Evolutionary conservation across 2,329 filamentous ascomycete genomes (phyloP), one percentile per base, ranked within the genome.

Genomic region (Trichoderma atrobrunneum): DNA sequence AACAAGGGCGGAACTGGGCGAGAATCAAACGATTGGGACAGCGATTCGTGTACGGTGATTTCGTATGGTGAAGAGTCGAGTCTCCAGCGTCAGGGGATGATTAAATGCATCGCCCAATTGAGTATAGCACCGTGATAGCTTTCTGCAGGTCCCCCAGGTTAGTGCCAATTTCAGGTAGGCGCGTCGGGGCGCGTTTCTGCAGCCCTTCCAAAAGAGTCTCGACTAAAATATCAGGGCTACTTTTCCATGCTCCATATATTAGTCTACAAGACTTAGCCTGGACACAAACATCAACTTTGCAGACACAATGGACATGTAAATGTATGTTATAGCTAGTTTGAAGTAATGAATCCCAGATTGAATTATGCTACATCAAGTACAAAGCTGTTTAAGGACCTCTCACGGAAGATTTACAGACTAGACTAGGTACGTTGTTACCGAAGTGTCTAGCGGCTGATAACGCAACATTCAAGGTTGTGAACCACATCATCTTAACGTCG

Each of bases 21-120:
- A 51, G 43, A 34, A 34, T 61, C 68, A 32, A 32, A 36, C 32
- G 60, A 34, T 32, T 24, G 28, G 39, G 68, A 57, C 43, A 24
- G 68, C 68, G n/a, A 24, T 24, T 51, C 57, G 30, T 51, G 14
- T 28, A 51, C 56, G 56, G 34, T 61, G 39, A 60, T 48, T 61
- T 48, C 26, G 36, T 48, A 60, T 62, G 56, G 64, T 34, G 56
- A 61, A 43, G 30, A 14, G 66, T 70, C 34, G 39, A 70, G 36
- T 61, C 57, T 70, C 30, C 59, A 70, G 60, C 51, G 43, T 71
- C 68, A 71, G 68, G 68, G 60, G 68, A 71, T 71, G 60, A 70
- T 70, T 70, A 30, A 48, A 60, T 18, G 39, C 57, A 43, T 18
- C 7, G 57, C 56, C 59, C 68, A 70, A 48, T 63, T 14, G 12